Percentiles rank a stretch among this genome's conserved stretches.
Evolutionary conservation across 805 yeast genomes (phyloP).

Genomic region (Cyberlindnera sargentensis): DNA sequence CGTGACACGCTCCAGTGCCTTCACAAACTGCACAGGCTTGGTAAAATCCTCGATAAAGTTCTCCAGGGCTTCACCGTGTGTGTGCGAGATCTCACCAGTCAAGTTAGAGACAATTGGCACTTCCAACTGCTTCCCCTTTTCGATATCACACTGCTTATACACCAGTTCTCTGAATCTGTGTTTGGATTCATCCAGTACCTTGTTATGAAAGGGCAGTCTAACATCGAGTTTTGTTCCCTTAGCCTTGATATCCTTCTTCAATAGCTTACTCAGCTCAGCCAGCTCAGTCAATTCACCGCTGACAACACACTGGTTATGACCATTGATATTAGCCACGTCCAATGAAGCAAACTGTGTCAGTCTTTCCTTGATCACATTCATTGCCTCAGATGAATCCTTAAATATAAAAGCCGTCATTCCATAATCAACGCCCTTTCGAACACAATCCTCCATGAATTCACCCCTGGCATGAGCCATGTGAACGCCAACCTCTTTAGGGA

Average conservation of each 20-base stretch:
- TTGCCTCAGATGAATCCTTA: conserved; percentile 1
- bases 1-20: conserved; percentile 25
- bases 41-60: conserved; percentile 34
- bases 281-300: conserved; percentile 28
- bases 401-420: conserved; percentile 34
- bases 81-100: conserved; percentile 23
- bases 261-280: conserved; percentile 7
- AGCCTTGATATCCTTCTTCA: conserved; percentile 18
- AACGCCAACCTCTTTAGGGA: conserved; percentile 14
- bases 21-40: conserved; percentile 38
- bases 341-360: conserved; percentile 9
- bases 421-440: conserved; percentile 17
- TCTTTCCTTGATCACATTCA: conserved; percentile 3
- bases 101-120: conserved; percentile 35
- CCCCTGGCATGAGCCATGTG: conserved; percentile 30
- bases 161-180: conserved; percentile 17
- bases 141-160: conserved; percentile 5
- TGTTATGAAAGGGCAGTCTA: conserved; percentile 38
- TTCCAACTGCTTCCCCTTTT: conserved; percentile 10
- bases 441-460: conserved; percentile 29
- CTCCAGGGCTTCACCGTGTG: conserved; percentile 22
- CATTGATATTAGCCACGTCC: conserved; percentile 37
- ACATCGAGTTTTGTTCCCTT: conserved; percentile 30
- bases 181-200: conserved; percentile 29
- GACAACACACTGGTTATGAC: conserved; percentile 32